A percentile compares a stretch with the other conserved stretches of the same genome.
Conservation (phyloP, 2,329 filamentous ascomycete genomes). For the Apiospora marii region DNA sequence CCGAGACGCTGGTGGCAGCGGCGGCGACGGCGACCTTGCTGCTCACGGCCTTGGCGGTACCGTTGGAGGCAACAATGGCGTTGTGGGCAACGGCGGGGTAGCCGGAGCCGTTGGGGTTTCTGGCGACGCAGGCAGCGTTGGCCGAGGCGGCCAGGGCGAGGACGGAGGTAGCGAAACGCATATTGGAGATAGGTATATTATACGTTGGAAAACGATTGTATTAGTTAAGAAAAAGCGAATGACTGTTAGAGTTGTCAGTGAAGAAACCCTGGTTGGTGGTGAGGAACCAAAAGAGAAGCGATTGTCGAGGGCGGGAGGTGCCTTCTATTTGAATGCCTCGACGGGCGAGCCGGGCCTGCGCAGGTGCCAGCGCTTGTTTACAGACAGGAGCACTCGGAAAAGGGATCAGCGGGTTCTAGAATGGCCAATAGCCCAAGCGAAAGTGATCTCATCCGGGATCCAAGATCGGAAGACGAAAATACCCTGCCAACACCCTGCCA, state of each 20-base stretch:
- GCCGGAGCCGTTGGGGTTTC: slow-evolving; percentile 12
- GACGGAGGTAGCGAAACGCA: slow-evolving; percentile 39
- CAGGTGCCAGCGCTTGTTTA: not conserved
- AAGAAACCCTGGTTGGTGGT: slow-evolving; percentile 18
- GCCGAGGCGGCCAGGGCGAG: slow-evolving; percentile 37
- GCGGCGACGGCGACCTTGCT: not conserved
- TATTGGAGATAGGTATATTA: slow-evolving; percentile 33
- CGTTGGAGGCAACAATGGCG: not conserved
- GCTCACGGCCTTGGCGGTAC: slow-evolving; percentile 22
- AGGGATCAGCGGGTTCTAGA: slow-evolving; percentile 20
- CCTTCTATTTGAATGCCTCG: not conserved
- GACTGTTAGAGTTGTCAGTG: slow-evolving; percentile 20
- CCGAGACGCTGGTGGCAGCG: slow-evolving; percentile 28
- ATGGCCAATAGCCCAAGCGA: slow-evolving; percentile 15
- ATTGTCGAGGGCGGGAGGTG: not conserved
- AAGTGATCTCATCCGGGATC: slow-evolving; percentile 19
- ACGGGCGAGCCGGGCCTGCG: not conserved
- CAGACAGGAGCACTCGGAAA: not conserved
- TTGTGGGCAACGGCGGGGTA: slow-evolving; percentile 2
- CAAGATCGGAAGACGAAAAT: slow-evolving; percentile 9
- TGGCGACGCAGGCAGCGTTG: slow-evolving; percentile 25
- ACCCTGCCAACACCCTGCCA: not conserved
- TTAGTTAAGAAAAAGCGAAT: slow-evolving; percentile 1
- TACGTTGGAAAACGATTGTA: slow-evolving; percentile 1
- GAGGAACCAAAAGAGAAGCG: not conserved